These are phyloP conservation scores for Wickerhamiella hasegawae DNA, from an alignment of 805 yeast species.

Conservation along the genomic window DNA sequence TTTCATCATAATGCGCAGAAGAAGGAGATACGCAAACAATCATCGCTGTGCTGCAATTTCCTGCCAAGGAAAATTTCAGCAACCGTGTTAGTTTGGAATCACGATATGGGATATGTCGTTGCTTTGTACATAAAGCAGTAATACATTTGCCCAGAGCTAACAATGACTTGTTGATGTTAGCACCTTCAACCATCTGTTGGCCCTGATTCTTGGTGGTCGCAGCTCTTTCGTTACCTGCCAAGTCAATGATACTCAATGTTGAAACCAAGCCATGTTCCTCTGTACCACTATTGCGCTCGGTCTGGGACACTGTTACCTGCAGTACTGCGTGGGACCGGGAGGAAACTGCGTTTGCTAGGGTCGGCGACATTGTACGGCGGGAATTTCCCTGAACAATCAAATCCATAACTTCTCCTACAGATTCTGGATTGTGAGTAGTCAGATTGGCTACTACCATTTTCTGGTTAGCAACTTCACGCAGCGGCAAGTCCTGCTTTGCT, in stretches of 20 bases:
- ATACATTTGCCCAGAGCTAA: conserved; percentile 88
- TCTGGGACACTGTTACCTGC: conserved; percentile 57
- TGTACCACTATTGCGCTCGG: conserved; percentile 42
- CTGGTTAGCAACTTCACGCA: conserved; percentile 57
- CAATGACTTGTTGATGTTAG: conserved; percentile 77
- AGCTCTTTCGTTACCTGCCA: conserved; percentile 94
- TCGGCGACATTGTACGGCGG: conserved; percentile 60
- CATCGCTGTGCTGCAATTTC: conserved; percentile 91
- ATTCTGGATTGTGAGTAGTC: conserved; percentile 39
- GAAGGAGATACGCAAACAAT: conserved; percentile 88
- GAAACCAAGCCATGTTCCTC: conserved; percentile 58
- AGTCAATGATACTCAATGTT: conserved; percentile 71
- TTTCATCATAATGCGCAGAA: conserved; percentile 78
- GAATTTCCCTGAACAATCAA: conserved; percentile 9
- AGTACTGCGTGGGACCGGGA: conserved; percentile 90
- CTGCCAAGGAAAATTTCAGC: conserved; percentile 79
- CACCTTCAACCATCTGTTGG: conserved; percentile 71
- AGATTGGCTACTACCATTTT: conserved; percentile 59
- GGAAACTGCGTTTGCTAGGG: conserved; percentile 80
- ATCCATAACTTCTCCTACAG: conserved; percentile 16
- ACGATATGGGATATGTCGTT: conserved; percentile 63
- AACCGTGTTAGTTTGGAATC: conserved; percentile 81
- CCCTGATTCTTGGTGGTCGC: conserved; percentile 80
- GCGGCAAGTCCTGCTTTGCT: too few relatives aligned
- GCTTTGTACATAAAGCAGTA: conserved; percentile 70